Evolutionary conservation across 345 rosid species (phyloP).

Genomic region (Cardamine chenopodiifolia): DNA sequence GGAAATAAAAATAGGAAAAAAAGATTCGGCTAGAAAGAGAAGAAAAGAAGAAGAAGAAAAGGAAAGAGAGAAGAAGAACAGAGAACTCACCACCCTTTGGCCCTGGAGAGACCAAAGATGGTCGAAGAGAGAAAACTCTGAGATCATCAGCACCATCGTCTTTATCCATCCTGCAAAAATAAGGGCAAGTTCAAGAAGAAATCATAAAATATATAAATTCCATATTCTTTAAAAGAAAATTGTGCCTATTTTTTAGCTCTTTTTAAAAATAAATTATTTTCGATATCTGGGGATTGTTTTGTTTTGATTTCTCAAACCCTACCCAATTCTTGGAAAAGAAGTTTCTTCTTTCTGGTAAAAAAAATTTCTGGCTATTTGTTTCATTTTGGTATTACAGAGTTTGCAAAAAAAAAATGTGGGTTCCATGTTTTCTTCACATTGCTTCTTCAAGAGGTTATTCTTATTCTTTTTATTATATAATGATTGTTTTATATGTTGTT

Average conservation of each 20-base stretch:
- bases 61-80: constrained; percentile 35
- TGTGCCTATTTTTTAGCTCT: background rate
- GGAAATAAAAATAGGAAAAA: constrained; percentile 12
- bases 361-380: background rate
- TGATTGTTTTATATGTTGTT: background rate
- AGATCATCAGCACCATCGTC: constrained; percentile 55
- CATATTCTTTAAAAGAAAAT: background rate
- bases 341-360: too few relatives aligned
- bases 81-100: constrained; percentile 42
- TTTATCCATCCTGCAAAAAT: constrained; percentile 32
- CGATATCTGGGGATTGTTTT: constrained; percentile 36
- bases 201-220: constrained; percentile 7
- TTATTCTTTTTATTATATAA: constrained; percentile 17
- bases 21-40: constrained; percentile 30
- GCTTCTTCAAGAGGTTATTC: constrained; percentile 66
- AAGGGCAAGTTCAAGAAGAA: constrained; percentile 54
- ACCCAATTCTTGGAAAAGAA: constrained; percentile 32
- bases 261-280: constrained; percentile 7
- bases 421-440: constrained; percentile 42
- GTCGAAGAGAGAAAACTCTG: constrained; percentile 75
- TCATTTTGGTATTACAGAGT: background rate
- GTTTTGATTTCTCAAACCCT: constrained; percentile 48
- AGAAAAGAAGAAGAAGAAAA: constrained; percentile 8
- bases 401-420: background rate
- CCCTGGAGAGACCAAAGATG: constrained; percentile 54